phyloP scores from a whole-genome alignment of 2,329 filamentous ascomycete species.

The Samsoniella hepiali region DNA sequence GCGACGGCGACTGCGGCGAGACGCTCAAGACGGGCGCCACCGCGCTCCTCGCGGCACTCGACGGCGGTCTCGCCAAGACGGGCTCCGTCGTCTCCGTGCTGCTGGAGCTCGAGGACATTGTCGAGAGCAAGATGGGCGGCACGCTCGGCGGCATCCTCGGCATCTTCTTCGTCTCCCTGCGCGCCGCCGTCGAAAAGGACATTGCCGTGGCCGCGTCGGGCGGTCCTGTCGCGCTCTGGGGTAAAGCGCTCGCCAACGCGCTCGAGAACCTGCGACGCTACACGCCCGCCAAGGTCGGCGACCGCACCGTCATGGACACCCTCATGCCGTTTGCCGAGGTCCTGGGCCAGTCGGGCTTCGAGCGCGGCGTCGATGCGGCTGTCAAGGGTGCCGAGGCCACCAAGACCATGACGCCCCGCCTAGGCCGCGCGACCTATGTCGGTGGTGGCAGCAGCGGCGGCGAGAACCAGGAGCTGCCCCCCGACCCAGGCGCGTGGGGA shows the following conservation, averaged over 20 bases:
- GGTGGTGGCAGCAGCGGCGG: constrained; percentile 57
- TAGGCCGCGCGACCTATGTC: constrained; percentile 68
- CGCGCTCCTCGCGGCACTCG: constrained; percentile 46
- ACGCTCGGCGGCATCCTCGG: constrained; percentile 52
- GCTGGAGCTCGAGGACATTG: constrained; percentile 49
- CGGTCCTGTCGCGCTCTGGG: constrained; percentile 42
- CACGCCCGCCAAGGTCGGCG: constrained; percentile 53
- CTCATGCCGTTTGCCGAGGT: constrained; percentile 52
- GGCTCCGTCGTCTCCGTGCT: constrained; percentile 49
- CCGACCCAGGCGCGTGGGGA: constrained; percentile 70
- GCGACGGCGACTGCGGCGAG: constrained; percentile 65
- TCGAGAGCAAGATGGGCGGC: constrained; percentile 55
- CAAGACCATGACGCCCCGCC: constrained; percentile 59
- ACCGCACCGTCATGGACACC: constrained; percentile 57
- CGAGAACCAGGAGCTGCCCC: constrained; percentile 51
- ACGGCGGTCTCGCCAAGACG: constrained; percentile 35
- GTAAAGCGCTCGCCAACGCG: constrained; percentile 39
- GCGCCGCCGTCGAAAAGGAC: constrained; percentile 40
- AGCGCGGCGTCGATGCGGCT: constrained; percentile 56
- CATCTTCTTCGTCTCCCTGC: constrained; percentile 51
- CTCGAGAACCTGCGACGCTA: constrained; percentile 48
- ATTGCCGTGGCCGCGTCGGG: constrained; percentile 29
- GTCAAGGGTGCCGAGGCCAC: constrained; percentile 59
- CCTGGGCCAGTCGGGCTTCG: constrained; percentile 48
- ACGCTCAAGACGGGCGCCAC: constrained; percentile 53